Evolutionary conservation across 345 rosid species (phyloP).

Genomic region (Hibiscus tridactylites): DNA sequence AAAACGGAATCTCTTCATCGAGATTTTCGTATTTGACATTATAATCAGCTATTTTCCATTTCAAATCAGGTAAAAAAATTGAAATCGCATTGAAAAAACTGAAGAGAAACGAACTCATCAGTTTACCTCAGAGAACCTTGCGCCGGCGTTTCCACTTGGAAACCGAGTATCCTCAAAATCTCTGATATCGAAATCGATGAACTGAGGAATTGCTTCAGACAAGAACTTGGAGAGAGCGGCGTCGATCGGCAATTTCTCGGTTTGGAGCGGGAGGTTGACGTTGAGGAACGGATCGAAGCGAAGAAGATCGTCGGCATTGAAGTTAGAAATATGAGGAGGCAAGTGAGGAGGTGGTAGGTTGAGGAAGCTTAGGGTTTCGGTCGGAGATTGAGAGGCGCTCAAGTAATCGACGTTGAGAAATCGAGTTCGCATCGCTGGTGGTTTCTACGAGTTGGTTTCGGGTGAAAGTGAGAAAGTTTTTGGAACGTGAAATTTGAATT

Average conservation of each 20-base stretch:
- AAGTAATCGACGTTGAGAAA: slow-evolving; percentile 58
- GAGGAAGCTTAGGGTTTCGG: slow-evolving; percentile 49
- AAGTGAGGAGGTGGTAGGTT: slow-evolving; percentile 48
- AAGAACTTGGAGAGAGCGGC: slow-evolving; percentile 52
- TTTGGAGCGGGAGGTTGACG: slow-evolving; percentile 20
- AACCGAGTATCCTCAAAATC: slow-evolving; percentile 11
- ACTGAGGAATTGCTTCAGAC: slow-evolving; percentile 41
- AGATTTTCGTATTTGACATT: background rate
- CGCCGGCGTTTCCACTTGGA: background rate
- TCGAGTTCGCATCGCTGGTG: slow-evolving; percentile 56
- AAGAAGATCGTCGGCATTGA: slow-evolving; percentile 17
- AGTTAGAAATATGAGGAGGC: slow-evolving; percentile 15
- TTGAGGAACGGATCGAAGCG: slow-evolving; percentile 19
- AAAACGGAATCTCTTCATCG: background rate
- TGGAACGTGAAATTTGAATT: slow-evolving; percentile 15
- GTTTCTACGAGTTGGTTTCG: background rate
- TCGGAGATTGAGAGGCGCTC: slow-evolving; percentile 27
- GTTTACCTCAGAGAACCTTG: slow-evolving; percentile 19
- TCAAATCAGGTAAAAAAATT: background rate
- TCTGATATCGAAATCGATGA: slow-evolving; percentile 24
- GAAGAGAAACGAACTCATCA: slow-evolving; percentile 1
- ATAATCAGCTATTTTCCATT: background rate
- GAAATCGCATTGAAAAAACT: background rate
- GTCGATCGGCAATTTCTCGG: slow-evolving; percentile 37
- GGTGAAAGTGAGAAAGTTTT: background rate